phyloP scores from a whole-genome alignment of 1,284 basidiomycete species.

The Uromyces viciae-fabae region DNA sequence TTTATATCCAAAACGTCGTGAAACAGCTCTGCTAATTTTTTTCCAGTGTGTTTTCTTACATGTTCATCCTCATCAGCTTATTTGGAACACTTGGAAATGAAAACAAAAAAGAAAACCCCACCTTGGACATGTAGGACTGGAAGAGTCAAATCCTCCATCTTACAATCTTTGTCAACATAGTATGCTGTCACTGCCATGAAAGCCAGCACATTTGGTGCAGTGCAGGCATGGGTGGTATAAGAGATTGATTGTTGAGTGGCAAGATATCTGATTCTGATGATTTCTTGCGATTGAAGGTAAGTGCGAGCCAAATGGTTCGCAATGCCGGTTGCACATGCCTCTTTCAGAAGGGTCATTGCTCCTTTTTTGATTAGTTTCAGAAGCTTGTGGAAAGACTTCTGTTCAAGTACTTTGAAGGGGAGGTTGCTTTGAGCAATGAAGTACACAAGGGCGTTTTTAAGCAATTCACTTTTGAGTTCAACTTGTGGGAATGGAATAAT shows the following conservation, averaged over 20 bases:
- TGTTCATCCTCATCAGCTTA: too few species aligned
- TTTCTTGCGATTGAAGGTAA: background rate
- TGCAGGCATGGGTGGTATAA: background rate
- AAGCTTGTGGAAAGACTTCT: background rate
- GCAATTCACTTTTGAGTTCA: background rate
- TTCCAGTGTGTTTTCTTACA: too few species aligned
- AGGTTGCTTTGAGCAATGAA: slow-evolving; percentile 1
- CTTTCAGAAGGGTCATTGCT: background rate
- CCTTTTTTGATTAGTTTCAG: background rate
- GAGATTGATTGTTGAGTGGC: background rate
- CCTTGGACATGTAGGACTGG: slow-evolving; percentile 11
- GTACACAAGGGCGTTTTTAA: slow-evolving; percentile 8
- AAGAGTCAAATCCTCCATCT: background rate
- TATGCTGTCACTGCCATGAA: slow-evolving; percentile 21
- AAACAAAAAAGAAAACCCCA: too few species aligned
- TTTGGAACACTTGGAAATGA: too few species aligned
- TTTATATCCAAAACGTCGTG: too few species aligned
- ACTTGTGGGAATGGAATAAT: too few species aligned
- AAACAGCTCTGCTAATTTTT: too few species aligned
- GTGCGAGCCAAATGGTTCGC: background rate
- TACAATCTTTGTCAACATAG: background rate
- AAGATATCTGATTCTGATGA: background rate
- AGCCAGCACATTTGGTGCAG: background rate
- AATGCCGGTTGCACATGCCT: background rate
- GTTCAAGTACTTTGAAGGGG: background rate